A percentile compares a stretch with the other conserved stretches of the same genome.
Conservation (phyloP, 208 protist genomes). For the Balamuthia mandrillaris region DNA sequence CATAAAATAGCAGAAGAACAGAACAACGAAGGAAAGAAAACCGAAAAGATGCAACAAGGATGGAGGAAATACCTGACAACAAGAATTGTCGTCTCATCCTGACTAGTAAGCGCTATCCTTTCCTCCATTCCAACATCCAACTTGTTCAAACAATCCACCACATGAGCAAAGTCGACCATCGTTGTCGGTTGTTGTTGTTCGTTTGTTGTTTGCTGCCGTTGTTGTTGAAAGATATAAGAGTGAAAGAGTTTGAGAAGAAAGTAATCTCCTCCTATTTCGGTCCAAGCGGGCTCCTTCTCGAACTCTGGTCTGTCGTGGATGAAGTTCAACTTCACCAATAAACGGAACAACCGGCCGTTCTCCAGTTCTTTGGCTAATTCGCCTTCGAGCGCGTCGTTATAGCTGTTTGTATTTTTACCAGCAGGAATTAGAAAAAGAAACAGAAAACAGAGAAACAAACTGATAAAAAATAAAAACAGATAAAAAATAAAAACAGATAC, state of each 20-base stretch:
- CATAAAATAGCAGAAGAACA: no score
- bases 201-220: no score
- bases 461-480: no score
- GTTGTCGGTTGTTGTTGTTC: no score
- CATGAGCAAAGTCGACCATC: slow-evolving; percentile 90
- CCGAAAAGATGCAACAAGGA: no score
- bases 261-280: background rate
- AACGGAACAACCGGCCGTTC: slow-evolving; percentile 90
- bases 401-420: no score
- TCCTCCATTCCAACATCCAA: slow-evolving; percentile 90
- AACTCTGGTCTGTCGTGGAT: slow-evolving; percentile 77
- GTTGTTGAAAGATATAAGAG: no score
- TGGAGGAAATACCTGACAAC: slow-evolving; percentile 89
- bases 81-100: slow-evolving; percentile 83
- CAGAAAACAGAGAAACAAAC: no score
- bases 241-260: no score
- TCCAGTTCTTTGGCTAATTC: slow-evolving; percentile 90
- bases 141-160: slow-evolving; percentile 94
- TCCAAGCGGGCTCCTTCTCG: background rate
- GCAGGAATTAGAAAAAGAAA: no score
- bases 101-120: slow-evolving; percentile 84
- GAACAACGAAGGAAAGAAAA: no score
- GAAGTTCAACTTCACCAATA: slow-evolving; percentile 90
- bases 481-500: no score
- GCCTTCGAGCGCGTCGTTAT: slow-evolving; percentile 81